Conservation (phyloP, 108 stramenopile genomes). For the Cylindrotheca fusiformis region DNA sequence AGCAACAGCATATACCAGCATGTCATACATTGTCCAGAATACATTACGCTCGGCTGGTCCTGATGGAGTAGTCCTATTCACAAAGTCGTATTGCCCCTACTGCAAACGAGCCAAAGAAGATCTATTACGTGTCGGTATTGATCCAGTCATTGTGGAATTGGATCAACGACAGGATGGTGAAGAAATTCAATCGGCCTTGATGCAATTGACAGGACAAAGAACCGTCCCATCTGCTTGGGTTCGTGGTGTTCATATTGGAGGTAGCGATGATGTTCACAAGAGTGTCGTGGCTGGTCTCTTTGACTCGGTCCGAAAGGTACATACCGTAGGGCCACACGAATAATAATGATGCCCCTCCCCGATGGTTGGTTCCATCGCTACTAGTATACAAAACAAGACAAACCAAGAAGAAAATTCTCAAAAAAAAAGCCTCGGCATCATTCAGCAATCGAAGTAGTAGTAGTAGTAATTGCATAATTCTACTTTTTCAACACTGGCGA, state of each 20-base stretch:
- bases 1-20: no score
- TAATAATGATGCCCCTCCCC: no score
- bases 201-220: slow-evolving; percentile 44
- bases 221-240: slow-evolving; percentile 72
- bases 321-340: no score
- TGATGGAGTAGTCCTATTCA: slow-evolving; percentile 42
- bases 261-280: slow-evolving; percentile 59
- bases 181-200: slow-evolving; percentile 42
- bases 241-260: slow-evolving; percentile 65
- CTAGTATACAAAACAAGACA: no score
- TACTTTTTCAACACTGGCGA: no score
- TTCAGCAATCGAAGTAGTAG: no score
- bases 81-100: slow-evolving; percentile 60
- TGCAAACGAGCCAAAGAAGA: slow-evolving; percentile 30
- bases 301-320: no score
- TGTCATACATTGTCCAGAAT: not conserved
- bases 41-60: not conserved
- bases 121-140: slow-evolving; percentile 37
- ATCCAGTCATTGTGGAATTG: slow-evolving; percentile 51
- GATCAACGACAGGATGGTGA: slow-evolving; percentile 67
- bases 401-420: no score
- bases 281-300: slow-evolving; percentile 26
- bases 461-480: no score
- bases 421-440: no score
- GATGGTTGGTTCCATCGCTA: no score